Evolutionary conservation across 495 filamentous ascomycete species (phyloP).

Genomic region (Tuber magnatum): DNA sequence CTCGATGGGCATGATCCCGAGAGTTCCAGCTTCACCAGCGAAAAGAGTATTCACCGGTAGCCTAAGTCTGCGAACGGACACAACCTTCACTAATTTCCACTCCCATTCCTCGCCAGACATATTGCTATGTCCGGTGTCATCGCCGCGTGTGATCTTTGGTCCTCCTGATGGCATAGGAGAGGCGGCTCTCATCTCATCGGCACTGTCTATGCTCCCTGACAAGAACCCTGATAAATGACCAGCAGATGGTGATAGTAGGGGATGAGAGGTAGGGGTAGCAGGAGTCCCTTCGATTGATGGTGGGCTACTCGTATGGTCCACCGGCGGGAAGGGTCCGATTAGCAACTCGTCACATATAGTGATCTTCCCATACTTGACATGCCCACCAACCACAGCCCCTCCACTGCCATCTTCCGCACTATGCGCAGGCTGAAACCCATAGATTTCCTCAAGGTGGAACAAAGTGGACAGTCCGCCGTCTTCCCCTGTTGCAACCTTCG

Average conservation of each 20-base stretch:
- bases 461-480: slow-evolving; percentile 43
- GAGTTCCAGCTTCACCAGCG: slow-evolving; percentile 80
- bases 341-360: slow-evolving; percentile 70
- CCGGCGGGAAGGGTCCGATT: slow-evolving; percentile 62
- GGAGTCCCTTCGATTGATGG: slow-evolving; percentile 34
- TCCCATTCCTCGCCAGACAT: slow-evolving; percentile 25
- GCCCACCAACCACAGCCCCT: slow-evolving; percentile 69
- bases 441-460: slow-evolving; percentile 85
- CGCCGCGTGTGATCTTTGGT: slow-evolving; percentile 5
- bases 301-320: neutral
- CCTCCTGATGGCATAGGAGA: neutral
- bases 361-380: slow-evolving; percentile 69
- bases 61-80: slow-evolving; percentile 80
- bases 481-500: slow-evolving; percentile 4
- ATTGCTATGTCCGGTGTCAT: slow-evolving; percentile 14
- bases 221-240: slow-evolving; percentile 23
- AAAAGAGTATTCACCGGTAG: slow-evolving; percentile 70
- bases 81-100: slow-evolving; percentile 46
- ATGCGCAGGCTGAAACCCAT: slow-evolving; percentile 42
- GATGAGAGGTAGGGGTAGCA: slow-evolving; percentile 26
- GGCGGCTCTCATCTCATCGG: slow-evolving; percentile 19
- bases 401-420: slow-evolving; percentile 28
- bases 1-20: slow-evolving; percentile 60
- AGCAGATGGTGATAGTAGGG: slow-evolving; percentile 20
- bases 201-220: slow-evolving; percentile 33